Evolutionary conservation across 108 stramenopile species (phyloP).

Genomic region (Cyclotella sp.): DNA sequence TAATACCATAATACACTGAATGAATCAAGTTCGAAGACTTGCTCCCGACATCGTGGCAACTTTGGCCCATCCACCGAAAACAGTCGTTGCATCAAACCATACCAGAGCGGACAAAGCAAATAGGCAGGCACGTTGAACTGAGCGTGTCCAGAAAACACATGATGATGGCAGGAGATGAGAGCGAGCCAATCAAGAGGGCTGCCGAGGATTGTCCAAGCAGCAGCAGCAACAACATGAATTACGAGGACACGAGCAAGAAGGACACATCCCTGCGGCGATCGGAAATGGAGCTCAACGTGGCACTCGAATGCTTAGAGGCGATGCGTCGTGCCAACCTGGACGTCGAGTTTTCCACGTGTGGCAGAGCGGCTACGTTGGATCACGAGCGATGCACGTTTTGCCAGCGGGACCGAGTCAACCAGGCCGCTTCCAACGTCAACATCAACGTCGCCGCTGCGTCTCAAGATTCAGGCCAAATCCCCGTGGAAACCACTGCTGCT

Average conservation of each 20-base stretch:
- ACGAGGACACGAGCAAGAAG: neutral
- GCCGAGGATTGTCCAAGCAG: neutral
- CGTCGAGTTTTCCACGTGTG: constrained; percentile 49
- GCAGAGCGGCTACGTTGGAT: neutral
- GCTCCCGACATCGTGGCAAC: no score
- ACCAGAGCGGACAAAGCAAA: no score
- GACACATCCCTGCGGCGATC: constrained; percentile 9
- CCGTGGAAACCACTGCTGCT: no score
- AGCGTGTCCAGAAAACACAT: no score
- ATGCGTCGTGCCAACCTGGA: constrained; percentile 70
- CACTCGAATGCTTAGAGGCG: constrained; percentile 64
- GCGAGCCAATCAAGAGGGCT: neutral
- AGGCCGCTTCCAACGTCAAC: neutral
- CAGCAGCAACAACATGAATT: neutral
- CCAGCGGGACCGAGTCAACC: constrained; percentile 23
- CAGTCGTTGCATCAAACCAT: no score
- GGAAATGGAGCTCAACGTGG: constrained; percentile 63
- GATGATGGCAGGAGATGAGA: no score
- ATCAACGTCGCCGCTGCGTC: neutral
- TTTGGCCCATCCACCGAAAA: no score
- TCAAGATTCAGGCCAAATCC: neutral
- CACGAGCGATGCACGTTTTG: constrained; percentile 47
- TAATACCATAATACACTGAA: no score
- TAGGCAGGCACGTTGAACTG: no score
- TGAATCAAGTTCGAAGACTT: no score